These are phyloP conservation scores for Rhynchospora pubera DNA, from an alignment of 176 grass and related monocot genomes.

Conservation along the genomic window DNA sequence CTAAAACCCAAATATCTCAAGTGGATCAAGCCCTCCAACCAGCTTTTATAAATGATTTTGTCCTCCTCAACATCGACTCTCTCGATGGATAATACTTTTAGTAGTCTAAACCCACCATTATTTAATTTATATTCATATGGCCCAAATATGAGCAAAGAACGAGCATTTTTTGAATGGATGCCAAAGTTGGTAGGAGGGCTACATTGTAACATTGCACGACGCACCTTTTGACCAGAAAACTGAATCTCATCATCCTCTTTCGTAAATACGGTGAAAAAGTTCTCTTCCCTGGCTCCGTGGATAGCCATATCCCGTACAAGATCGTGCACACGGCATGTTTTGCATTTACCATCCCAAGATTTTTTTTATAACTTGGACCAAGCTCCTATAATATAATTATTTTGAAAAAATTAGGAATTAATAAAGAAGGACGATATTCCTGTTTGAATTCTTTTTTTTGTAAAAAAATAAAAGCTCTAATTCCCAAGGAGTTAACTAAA, in stretches of 20 bases:
- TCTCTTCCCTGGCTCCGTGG: not conserved
- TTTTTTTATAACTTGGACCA: not conserved
- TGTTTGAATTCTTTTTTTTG: no score
- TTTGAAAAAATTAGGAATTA: no score
- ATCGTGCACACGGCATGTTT: not conserved
- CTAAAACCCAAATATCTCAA: not conserved
- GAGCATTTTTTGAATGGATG: no score
- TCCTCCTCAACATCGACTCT: not conserved
- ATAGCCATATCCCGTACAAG: not conserved
- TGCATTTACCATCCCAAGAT: not conserved
- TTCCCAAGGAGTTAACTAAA: no score
- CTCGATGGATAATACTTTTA: not conserved
- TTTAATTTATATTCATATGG: not conserved
- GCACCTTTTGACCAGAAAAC: no score
- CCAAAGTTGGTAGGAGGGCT: no score
- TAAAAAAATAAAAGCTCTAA: no score
- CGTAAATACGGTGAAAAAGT: not conserved
- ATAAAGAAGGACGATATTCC: no score
- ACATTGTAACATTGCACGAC: no score
- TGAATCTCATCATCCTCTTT: not conserved
- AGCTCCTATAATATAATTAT: not conserved
- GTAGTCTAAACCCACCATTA: no score
- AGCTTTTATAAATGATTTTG: not conserved
- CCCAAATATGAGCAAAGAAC: not conserved
- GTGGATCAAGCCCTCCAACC: not conserved